Percentiles rank a stretch among this genome's conserved stretches.
Conservation (phyloP, 2,329 filamentous ascomycete genomes). For the Chalaropsis ovoidea region DNA sequence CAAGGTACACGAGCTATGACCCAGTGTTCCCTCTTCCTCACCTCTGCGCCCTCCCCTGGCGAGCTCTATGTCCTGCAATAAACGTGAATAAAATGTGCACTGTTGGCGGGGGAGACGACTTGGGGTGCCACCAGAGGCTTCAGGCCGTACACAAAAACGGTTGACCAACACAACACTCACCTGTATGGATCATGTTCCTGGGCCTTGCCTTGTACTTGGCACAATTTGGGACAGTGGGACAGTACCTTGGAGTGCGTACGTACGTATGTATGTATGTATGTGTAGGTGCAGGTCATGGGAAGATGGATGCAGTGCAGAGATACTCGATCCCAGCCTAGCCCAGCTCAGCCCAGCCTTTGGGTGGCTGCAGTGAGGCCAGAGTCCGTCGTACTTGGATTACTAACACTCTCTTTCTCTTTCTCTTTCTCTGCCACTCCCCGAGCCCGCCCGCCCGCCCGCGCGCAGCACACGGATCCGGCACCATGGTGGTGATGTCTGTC, state of each 20-base stretch:
- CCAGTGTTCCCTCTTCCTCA: not conserved
- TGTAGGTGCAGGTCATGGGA: not conserved
- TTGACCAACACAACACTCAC: constrained; percentile 4
- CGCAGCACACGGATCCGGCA: not conserved
- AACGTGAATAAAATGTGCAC: not conserved
- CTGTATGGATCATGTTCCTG: constrained; percentile 12
- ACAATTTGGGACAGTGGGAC: not conserved
- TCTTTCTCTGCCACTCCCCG: not conserved
- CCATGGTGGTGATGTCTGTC: not conserved
- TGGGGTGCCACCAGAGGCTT: not conserved
- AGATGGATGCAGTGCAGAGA: too few relatives aligned
- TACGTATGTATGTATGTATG: not conserved
- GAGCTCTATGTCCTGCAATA: constrained; percentile 4
- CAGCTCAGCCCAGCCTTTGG: too few relatives aligned
- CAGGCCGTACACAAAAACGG: not conserved
- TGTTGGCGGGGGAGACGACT: not conserved
- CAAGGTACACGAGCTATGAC: constrained; percentile 12
- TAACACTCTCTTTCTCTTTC: not conserved
- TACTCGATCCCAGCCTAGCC: too few relatives aligned
- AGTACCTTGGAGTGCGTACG: not conserved
- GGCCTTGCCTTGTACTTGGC: not conserved
- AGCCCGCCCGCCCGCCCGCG: too few relatives aligned
- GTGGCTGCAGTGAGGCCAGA: too few relatives aligned
- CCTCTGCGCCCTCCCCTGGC: not conserved
- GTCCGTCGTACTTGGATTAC: too few relatives aligned